These are phyloP conservation scores for Arbutus unedo DNA, from an alignment of 148 eudicot genomes.

Conservation along the genomic window DNA sequence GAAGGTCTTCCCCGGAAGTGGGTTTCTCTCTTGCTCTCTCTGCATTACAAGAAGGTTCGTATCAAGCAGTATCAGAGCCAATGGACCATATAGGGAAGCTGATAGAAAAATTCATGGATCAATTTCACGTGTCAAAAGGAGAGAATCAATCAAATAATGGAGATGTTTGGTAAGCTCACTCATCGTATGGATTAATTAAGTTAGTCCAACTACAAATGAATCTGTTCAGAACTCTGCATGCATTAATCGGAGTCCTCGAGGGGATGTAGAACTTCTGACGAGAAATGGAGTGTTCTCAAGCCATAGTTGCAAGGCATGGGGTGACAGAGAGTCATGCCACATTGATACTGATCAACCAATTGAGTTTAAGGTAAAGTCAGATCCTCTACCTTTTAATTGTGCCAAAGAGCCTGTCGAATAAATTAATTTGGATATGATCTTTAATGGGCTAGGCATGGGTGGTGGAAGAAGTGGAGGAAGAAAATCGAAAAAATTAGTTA, in stretches of 20 bases:
- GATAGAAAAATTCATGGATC: background rate
- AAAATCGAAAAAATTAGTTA: too few species aligned
- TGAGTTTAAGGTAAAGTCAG: too few species aligned
- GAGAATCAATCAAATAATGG: background rate
- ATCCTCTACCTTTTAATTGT: too few species aligned
- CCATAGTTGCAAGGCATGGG: too few species aligned
- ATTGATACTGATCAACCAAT: too few species aligned
- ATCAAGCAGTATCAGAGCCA: background rate
- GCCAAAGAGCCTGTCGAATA: too few species aligned
- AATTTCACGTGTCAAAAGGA: background rate
- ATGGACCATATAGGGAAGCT: slow-evolving; percentile 1
- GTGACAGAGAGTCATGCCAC: too few species aligned
- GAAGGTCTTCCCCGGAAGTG: background rate
- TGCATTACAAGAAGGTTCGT: background rate
- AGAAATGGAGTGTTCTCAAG: too few species aligned
- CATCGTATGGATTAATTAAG: background rate
- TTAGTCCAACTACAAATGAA: background rate
- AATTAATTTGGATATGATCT: too few species aligned
- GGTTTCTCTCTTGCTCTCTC: background rate
- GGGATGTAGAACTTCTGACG: too few species aligned
- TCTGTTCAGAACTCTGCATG: background rate
- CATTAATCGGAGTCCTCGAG: background rate
- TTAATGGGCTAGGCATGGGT: too few species aligned
- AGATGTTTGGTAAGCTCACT: background rate
- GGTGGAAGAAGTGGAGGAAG: too few species aligned